Conservation (phyloP, 805 yeast species). For the Maudiozyma bulderi region DNA sequence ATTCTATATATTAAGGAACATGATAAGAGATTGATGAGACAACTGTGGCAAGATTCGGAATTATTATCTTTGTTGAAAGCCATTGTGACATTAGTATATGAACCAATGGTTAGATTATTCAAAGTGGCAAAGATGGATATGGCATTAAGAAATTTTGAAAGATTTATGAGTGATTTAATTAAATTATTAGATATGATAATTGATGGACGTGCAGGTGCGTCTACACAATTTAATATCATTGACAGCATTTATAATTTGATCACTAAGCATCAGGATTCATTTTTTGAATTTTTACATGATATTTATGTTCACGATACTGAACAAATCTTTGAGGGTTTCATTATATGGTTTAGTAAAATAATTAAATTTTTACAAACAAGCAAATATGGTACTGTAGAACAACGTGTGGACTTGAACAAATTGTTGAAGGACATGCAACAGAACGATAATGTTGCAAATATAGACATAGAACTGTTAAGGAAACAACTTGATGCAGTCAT, state of each 20-base stretch:
- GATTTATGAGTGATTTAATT: conserved; percentile 60
- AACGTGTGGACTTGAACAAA: conserved; percentile 37
- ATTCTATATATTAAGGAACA: conserved; percentile 54
- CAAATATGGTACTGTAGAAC: conserved; percentile 32
- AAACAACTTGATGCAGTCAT: conserved; percentile 34
- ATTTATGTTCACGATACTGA: conserved; percentile 71
- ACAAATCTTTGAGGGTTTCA: conserved; percentile 59
- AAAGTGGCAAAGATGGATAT: conserved; percentile 55
- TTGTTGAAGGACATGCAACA: conserved; percentile 23
- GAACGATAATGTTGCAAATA: conserved; percentile 1
- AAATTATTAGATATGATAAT: conserved; percentile 43
- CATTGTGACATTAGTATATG: conserved; percentile 60
- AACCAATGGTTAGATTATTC: conserved; percentile 62
- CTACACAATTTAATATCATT: conserved; percentile 53
- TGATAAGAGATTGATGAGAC: conserved; percentile 67
- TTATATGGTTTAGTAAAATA: conserved; percentile 65
- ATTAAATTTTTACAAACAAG: conserved; percentile 56
- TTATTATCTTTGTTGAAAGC: conserved; percentile 67
- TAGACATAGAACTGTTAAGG: conserved; percentile 25
- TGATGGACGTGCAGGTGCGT: conserved; percentile 34
- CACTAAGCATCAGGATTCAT: conserved; percentile 59
- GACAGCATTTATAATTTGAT: conserved; percentile 51
- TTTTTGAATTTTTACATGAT: conserved; percentile 69
- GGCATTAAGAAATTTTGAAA: conserved; percentile 54
- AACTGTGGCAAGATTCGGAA: conserved; percentile 79